Evolutionary conservation across 208 protist genomes (phyloP).

Genomic region (Leishmania mexicana): DNA sequence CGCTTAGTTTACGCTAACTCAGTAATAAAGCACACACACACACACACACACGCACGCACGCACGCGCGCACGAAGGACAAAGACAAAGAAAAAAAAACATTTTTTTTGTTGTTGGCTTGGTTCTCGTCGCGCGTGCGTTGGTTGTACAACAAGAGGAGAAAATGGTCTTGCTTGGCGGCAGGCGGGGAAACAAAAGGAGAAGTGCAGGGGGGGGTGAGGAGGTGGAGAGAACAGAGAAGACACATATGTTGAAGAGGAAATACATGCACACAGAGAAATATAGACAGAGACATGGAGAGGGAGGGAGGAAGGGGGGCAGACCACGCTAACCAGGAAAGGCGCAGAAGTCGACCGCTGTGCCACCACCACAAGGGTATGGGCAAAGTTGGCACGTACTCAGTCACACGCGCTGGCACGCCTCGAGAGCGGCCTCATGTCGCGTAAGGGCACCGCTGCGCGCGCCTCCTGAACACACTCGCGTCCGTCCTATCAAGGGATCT

Average conservation of each 20-base stretch:
- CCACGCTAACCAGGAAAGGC: neutral
- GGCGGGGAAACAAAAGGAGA: conserved; percentile 3
- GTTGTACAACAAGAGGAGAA: conserved; percentile 13
- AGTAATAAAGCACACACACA: neutral
- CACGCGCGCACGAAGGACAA: no score
- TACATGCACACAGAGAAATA: neutral
- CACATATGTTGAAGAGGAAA: neutral
- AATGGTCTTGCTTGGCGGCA: conserved; percentile 12
- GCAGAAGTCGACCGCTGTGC: neutral
- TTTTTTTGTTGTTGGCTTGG: no score
- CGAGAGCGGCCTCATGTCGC: neutral
- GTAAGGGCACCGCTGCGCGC: neutral
- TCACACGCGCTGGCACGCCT: neutral
- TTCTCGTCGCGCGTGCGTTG: no score
- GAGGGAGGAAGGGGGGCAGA: neutral
- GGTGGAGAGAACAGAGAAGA: conserved; percentile 1
- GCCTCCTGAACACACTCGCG: neutral
- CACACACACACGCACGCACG: neutral
- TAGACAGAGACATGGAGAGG: neutral
- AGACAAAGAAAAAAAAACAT: no score
- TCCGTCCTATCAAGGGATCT: conserved; percentile 18
- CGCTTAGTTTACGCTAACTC: neutral
- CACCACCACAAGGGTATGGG: neutral
- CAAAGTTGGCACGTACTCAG: neutral
- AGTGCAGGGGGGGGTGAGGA: neutral